phyloP scores from a whole-genome alignment of 2,329 filamentous ascomycete species.

The Geosmithia putterillii region DNA sequence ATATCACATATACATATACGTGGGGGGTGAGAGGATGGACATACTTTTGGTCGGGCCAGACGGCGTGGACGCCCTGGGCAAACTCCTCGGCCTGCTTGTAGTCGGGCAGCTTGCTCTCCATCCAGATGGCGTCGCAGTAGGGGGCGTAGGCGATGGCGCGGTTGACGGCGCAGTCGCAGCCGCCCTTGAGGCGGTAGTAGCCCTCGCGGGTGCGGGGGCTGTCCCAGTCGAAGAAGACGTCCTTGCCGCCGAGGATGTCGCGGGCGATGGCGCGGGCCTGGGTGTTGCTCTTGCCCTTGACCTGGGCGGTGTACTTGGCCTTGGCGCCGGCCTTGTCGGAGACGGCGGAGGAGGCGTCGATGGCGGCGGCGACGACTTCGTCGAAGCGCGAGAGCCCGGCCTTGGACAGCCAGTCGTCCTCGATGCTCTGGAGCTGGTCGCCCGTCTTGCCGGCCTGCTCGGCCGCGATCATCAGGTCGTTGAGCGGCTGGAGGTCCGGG shows the following conservation, averaged over 20 bases:
- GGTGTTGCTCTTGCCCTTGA: constrained; percentile 73
- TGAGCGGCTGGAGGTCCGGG: constrained; percentile 67
- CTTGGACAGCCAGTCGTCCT: constrained; percentile 74
- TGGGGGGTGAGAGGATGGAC: too few relatives aligned
- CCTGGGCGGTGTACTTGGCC: constrained; percentile 50
- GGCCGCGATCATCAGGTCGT: constrained; percentile 81
- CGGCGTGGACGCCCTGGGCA: constrained; percentile 82
- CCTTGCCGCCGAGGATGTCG: constrained; percentile 55
- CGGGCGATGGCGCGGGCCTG: constrained; percentile 75
- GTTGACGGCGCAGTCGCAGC: constrained; percentile 83
- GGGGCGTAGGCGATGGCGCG: constrained; percentile 84
- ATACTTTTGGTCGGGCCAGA: constrained; percentile 93
- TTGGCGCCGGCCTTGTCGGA: constrained; percentile 59
- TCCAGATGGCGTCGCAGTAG: constrained; percentile 95
- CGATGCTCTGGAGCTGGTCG: constrained; percentile 72
- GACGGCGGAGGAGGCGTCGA: constrained; percentile 53
- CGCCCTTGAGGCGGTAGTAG: constrained; percentile 86
- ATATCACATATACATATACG: too few relatives aligned
- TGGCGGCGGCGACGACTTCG: constrained; percentile 75
- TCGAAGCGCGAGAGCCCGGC: constrained; percentile 80
- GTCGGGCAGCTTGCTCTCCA: constrained; percentile 96
- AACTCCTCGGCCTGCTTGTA: constrained; percentile 87
- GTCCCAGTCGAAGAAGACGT: constrained; percentile 93
- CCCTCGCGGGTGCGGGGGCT: constrained; percentile 86
- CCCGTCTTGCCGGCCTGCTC: constrained; percentile 74